These are phyloP conservation scores for Nothomitra cinnamomea DNA, from an alignment of 2,329 filamentous ascomycete species.

Conservation along the genomic window DNA sequence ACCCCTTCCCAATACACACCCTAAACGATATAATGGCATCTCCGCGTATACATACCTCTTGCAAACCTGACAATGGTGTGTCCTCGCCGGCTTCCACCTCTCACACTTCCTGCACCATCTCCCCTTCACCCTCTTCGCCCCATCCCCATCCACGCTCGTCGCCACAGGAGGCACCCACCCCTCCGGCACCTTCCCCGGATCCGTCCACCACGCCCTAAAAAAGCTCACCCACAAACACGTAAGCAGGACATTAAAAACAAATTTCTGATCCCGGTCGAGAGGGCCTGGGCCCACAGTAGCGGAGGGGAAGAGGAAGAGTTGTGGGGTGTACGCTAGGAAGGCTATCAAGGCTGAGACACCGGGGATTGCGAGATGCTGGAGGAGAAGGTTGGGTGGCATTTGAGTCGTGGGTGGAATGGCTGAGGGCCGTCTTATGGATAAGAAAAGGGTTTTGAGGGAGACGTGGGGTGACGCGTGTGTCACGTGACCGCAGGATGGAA, in stretches of 20 bases:
- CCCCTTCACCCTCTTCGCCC: slow-evolving; percentile 13
- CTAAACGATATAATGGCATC: too few relatives aligned
- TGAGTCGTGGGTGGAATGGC: too few relatives aligned
- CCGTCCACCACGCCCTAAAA: slow-evolving; percentile 40
- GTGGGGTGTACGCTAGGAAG: slow-evolving; percentile 56
- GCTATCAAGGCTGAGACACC: slow-evolving; percentile 46
- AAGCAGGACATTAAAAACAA: slow-evolving; percentile 50
- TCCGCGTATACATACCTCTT: slow-evolving; percentile 28
- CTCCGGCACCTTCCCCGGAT: slow-evolving; percentile 31
- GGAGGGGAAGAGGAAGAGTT: slow-evolving; percentile 46
- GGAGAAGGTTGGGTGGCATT: too few relatives aligned
- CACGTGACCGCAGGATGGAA: too few relatives aligned
- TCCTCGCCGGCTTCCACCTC: slow-evolving; percentile 55
- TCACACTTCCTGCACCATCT: slow-evolving; percentile 65
- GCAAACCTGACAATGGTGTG: slow-evolving; percentile 70
- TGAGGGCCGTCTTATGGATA: slow-evolving; percentile 27
- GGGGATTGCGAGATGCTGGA: slow-evolving; percentile 30
- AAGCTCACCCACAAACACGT: slow-evolving; percentile 52
- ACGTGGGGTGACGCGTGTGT: too few relatives aligned
- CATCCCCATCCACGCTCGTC: slow-evolving; percentile 6
- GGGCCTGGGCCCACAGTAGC: slow-evolving; percentile 36
- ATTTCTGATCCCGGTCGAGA: slow-evolving; percentile 36
- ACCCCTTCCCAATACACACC: too few relatives aligned
- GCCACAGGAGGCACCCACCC: slow-evolving; percentile 12
- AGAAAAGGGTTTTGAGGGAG: slow-evolving; percentile 19